Evolutionary conservation across 805 yeast species (phyloP).

Genomic region (Teunomyces funiuensis): DNA sequence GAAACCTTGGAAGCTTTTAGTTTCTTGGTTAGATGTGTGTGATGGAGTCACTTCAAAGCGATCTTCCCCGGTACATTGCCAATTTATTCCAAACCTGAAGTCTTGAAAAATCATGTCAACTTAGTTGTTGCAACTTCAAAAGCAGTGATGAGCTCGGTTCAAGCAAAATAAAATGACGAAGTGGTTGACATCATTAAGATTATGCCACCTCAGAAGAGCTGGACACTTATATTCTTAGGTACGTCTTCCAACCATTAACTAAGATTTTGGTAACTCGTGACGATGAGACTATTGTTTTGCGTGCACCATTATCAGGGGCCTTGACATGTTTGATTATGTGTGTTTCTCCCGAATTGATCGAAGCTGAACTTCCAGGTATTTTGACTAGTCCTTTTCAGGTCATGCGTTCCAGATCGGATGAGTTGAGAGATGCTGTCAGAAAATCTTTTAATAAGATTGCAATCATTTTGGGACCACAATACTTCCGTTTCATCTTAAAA

Average conservation of each 20-base stretch:
- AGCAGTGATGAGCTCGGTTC: constrained; percentile 43
- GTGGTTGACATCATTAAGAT: constrained; percentile 21
- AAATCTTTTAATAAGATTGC: constrained; percentile 68
- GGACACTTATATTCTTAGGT: constrained; percentile 48
- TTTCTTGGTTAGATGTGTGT: constrained; percentile 51
- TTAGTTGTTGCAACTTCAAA: constrained; percentile 58
- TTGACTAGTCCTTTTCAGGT: constrained; percentile 87
- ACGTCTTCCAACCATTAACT: constrained; percentile 60
- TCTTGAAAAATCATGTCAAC: constrained; percentile 56
- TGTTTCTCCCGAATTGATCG: constrained; percentile 55
- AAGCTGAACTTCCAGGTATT: constrained; percentile 70
- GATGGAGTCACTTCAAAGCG: constrained; percentile 82
- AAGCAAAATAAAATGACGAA: constrained; percentile 14
- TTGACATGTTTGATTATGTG: constrained; percentile 65
- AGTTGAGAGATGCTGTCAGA: constrained; percentile 82
- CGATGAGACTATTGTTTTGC: constrained; percentile 71
- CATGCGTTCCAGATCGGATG: constrained; percentile 80
- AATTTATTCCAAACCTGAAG: constrained; percentile 39
- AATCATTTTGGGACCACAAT: constrained; percentile 64
- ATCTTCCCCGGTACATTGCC: constrained; percentile 64
- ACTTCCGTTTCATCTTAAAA: constrained; percentile 69
- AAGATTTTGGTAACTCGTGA: constrained; percentile 62
- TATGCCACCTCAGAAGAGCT: constrained; percentile 28
- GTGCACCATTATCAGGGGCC: constrained; percentile 83
- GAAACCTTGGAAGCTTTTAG: constrained; percentile 68